Conservation (phyloP, 1,284 basidiomycete species). For the Bondarzewia mesenterica region DNA sequence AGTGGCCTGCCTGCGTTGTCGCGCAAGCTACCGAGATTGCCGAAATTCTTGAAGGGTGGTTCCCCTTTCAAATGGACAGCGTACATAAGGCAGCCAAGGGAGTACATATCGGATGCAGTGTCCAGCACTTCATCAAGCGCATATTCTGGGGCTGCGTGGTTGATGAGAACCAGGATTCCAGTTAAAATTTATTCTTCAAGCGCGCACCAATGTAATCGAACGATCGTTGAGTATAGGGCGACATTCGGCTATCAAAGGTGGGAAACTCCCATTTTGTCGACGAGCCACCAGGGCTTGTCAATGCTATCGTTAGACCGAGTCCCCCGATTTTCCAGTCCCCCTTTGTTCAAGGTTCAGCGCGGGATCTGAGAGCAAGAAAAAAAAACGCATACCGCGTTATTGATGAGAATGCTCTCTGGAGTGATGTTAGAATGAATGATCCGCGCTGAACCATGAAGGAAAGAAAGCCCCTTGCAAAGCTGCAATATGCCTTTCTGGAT, state of each 20-base stretch:
- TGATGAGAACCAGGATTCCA: not conserved
- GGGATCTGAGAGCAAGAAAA: not conserved
- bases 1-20: slow-evolving; percentile 69
- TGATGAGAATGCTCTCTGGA: slow-evolving; percentile 82
- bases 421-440: slow-evolving; percentile 90
- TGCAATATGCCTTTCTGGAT: slow-evolving; percentile 97
- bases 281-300: slow-evolving; percentile 64
- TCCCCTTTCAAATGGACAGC: slow-evolving; percentile 84
- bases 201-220: slow-evolving; percentile 86
- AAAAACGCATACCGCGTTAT: slow-evolving; percentile 60
- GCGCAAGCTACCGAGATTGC: slow-evolving; percentile 73
- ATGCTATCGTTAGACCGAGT: slow-evolving; percentile 78
- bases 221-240: slow-evolving; percentile 81
- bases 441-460: slow-evolving; percentile 87
- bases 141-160: slow-evolving; percentile 83
- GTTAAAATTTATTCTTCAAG: slow-evolving; percentile 12
- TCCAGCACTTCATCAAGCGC: slow-evolving; percentile 82
- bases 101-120: slow-evolving; percentile 91
- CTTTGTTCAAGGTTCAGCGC: slow-evolving; percentile 30
- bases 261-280: slow-evolving; percentile 85
- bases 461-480: slow-evolving; percentile 87
- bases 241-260: slow-evolving; percentile 76
- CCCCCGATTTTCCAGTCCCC: slow-evolving; percentile 99
- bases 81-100: slow-evolving; percentile 86
- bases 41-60: slow-evolving; percentile 85